These are phyloP conservation scores for Trametes cubensis DNA, from an alignment of 768 basidiomycete species.

Conservation along the genomic window DNA sequence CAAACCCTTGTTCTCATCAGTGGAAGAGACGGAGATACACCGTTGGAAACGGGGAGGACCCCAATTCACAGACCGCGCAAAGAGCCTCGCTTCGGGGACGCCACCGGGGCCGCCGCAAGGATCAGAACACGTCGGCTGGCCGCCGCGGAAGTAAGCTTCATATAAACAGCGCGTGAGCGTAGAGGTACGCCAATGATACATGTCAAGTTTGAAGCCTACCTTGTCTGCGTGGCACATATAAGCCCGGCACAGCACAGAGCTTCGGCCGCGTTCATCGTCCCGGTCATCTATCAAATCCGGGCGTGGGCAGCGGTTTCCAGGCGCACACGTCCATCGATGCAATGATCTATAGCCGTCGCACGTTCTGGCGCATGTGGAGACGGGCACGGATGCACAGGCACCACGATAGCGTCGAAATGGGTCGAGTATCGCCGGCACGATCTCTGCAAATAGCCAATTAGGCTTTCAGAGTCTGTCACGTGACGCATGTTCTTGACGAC, in stretches of 20 bases:
- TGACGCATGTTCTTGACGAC: constrained; percentile 18
- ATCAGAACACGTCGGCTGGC: constrained; percentile 4
- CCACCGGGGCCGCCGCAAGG: constrained; percentile 10
- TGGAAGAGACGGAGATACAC: constrained; percentile 17
- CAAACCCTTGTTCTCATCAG: constrained; percentile 19
- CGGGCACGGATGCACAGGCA: constrained; percentile 11
- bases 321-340: constrained; percentile 14
- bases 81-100: background rate
- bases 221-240: constrained; percentile 7
- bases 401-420: constrained; percentile 17
- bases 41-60: constrained; percentile 13
- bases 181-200: background rate
- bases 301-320: constrained; percentile 13
- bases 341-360: constrained; percentile 10
- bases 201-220: constrained; percentile 3
- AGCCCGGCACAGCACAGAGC: constrained; percentile 3
- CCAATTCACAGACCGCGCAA: background rate
- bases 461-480: constrained; percentile 23
- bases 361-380: constrained; percentile 11
- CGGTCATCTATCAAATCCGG: constrained; percentile 15
- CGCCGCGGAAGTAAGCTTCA: constrained; percentile 1
- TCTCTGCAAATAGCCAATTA: constrained; percentile 24
- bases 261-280: constrained; percentile 1
- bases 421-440: constrained; percentile 14
- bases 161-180: constrained; percentile 4